phyloP scores from a whole-genome alignment of 495 filamentous ascomycete species.

The Lichina pygmaea region DNA sequence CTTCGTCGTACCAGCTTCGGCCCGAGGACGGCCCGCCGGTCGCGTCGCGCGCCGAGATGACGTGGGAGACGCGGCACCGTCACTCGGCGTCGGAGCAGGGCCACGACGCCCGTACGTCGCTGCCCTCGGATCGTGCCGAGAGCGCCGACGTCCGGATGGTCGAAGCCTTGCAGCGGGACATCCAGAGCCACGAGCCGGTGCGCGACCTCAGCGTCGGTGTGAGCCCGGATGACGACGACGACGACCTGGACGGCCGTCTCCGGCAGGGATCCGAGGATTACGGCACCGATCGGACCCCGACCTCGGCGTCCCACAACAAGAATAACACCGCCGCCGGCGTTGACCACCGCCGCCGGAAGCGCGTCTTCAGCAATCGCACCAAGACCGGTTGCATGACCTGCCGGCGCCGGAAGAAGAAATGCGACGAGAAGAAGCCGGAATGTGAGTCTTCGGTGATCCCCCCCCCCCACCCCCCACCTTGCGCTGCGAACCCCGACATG shows the following conservation, averaged over 20 bases:
- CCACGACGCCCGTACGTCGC: neutral
- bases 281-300: neutral
- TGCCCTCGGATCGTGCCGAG: neutral
- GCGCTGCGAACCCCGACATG: neutral
- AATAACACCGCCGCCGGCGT: constrained; percentile 21
- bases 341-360: constrained; percentile 55
- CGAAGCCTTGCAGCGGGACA: neutral
- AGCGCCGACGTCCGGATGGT: neutral
- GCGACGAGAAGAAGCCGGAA: constrained; percentile 82
- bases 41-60: neutral
- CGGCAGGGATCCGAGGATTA: neutral
- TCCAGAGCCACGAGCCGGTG: neutral
- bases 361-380: constrained; percentile 83
- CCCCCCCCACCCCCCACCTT: neutral
- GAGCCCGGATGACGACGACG: neutral
- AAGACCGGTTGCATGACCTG: constrained; percentile 97
- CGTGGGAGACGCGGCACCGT: neutral
- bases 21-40: neutral
- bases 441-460: constrained; percentile 25
- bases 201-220: neutral
- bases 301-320: neutral
- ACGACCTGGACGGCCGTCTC: neutral
- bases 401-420: constrained; percentile 89
- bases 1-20: neutral
- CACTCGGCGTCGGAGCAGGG: neutral